Base-by-base conservation (phyloP, 2,329 filamentous ascomycete genomes). In the Clarireedia sp. region DNA sequence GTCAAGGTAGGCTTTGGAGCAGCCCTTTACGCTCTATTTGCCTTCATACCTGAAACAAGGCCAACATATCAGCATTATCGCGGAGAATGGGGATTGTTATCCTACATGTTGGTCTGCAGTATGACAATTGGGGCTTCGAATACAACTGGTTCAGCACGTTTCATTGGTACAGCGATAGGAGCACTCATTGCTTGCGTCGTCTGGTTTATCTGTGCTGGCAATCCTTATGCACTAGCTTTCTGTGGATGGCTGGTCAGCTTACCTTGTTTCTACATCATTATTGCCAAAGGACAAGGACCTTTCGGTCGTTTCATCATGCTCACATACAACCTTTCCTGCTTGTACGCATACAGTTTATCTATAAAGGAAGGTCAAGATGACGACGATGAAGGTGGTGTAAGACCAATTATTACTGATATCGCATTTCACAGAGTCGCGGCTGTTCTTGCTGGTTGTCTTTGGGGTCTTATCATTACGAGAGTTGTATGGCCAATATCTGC, bases 101-200 rank as follows among this genome's bases (percentile, higher is more conserved):
- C 90, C 0, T 97, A 96, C 74, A 97, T 97, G 92, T 84, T 97
- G 67, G 94, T 99, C 23, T 95, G 91, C 68, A 90, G 89, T 38
- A 97, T 96, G 90, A 99, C 92, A 0, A 92, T 96, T 21, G 94
- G 94, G 26, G 90, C 94, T 7, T 89, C 90, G 23, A 99, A 97
- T 70, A 96, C 92, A 1, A 96, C 92, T 0, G 91, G 90, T 3
- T 83, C 85, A 66, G 84, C 91, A 48, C 85, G 94, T 63, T 92
- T 97, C 67, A 76, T 89, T 8, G 94, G 92, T 56, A 99, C 92
- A 1, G 77, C 90, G 36, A 76, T 95, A 38, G 94, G 94, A 17
- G 90, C 90, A 6, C 68, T 79, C 1, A 85, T 85, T 60, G 89
- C 92, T 0, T 78, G 91, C 33, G 62, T 87, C 10, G 83, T 87